Conservation (phyloP, 2,329 filamentous ascomycete species). For the Mollisiaceae sp. region DNA sequence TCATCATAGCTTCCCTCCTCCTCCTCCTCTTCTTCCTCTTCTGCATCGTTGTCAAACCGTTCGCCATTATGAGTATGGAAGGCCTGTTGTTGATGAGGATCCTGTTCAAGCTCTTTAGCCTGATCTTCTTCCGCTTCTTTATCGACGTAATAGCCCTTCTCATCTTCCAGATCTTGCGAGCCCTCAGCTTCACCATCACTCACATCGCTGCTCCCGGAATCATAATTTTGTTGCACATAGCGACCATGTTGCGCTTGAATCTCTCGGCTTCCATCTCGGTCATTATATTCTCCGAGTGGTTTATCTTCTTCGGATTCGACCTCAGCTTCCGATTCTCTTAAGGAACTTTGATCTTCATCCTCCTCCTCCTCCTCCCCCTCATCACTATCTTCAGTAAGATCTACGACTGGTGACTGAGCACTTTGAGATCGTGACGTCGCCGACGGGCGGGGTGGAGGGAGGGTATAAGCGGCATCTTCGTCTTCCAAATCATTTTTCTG, state of each 20-base stretch:
- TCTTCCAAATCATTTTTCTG: constrained; percentile 8
- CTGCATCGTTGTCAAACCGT: constrained; percentile 15
- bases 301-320: not conserved
- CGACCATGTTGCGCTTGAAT: not conserved
- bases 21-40: not conserved
- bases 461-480: not conserved
- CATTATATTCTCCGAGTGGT: not conserved
- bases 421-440: constrained; percentile 36
- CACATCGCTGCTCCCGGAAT: constrained; percentile 10
- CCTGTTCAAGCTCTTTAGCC: constrained; percentile 24
- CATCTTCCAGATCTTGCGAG: not conserved
- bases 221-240: not conserved
- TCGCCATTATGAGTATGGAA: not conserved
- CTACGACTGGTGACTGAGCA: constrained; percentile 33
- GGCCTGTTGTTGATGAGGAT: not conserved
- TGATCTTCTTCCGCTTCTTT: constrained; percentile 15
- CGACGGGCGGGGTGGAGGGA: constrained; percentile 14
- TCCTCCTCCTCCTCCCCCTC: constrained; percentile 39
- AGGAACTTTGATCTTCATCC: constrained; percentile 4
- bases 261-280: not conserved
- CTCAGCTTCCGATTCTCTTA: constrained; percentile 9
- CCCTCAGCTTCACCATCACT: constrained; percentile 5
- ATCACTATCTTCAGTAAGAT: constrained; percentile 36
- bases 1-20: constrained; percentile 24
- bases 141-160: not conserved